phyloP scores from a whole-genome alignment of 805 yeast genomes.

The Suhomyces canberraensis region DNA sequence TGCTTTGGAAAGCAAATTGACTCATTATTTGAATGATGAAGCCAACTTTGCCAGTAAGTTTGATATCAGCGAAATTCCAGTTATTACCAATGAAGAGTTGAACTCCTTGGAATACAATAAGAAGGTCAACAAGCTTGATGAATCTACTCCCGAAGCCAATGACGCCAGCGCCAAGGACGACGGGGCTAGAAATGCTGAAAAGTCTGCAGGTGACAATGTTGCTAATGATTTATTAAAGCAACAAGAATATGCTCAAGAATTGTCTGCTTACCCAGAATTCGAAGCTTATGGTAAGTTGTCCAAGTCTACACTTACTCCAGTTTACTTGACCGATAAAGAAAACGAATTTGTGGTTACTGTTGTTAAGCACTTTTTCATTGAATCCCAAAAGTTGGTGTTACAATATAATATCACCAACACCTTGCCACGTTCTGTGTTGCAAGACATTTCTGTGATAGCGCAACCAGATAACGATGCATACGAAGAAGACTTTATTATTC shows the following conservation, averaged over 20 bases:
- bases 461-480: slow-evolving; percentile 58
- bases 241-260: slow-evolving; percentile 68
- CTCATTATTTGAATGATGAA: slow-evolving; percentile 62
- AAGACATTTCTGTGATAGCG: slow-evolving; percentile 69
- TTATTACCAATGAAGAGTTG: slow-evolving; percentile 63
- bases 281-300: slow-evolving; percentile 69
- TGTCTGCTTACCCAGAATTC: slow-evolving; percentile 70
- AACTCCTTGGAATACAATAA: slow-evolving; percentile 60
- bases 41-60: slow-evolving; percentile 55
- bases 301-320: slow-evolving; percentile 58
- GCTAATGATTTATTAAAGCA: slow-evolving; percentile 39
- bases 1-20: slow-evolving; percentile 73
- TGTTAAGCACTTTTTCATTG: slow-evolving; percentile 73
- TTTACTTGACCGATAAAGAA: slow-evolving; percentile 82
- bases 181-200: slow-evolving; percentile 7
- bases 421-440: slow-evolving; percentile 69
- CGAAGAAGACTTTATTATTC: slow-evolving; percentile 68
- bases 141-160: slow-evolving; percentile 15
- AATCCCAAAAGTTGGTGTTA: slow-evolving; percentile 63
- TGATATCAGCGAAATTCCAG: slow-evolving; percentile 66
- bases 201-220: slow-evolving; percentile 21
- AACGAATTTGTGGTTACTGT: slow-evolving; percentile 89
- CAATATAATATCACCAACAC: slow-evolving; percentile 88
- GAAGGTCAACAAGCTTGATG: slow-evolving; percentile 42
- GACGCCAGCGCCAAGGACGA: slow-evolving; percentile 18